Evolutionary conservation across 331 rosid species (phyloP).

Genomic region (Telfairia occidentalis): DNA sequence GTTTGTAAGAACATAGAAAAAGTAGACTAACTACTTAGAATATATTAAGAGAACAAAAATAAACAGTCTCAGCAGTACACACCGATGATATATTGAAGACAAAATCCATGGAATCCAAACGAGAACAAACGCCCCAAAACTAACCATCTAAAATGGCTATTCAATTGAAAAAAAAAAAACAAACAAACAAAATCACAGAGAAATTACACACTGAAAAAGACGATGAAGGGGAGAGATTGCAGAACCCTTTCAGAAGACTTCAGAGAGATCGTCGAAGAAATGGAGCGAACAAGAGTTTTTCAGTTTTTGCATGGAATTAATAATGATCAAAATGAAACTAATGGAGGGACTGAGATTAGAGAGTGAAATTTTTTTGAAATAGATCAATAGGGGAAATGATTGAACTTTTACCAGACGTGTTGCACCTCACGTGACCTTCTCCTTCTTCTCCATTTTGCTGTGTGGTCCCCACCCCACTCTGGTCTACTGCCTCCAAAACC

Average conservation of each 20-base stretch:
- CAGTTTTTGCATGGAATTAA: not conserved
- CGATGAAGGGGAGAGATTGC: not conserved
- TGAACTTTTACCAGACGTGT: conserved; percentile 12
- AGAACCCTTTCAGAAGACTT: not conserved
- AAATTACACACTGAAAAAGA: not conserved
- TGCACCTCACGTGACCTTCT: conserved; percentile 22
- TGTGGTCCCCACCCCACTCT: conserved; percentile 7
- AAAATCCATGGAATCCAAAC: not conserved
- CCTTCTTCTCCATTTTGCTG: not conserved
- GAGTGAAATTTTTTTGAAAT: not conserved
- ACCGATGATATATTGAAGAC: not conserved
- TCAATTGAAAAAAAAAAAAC: not conserved
- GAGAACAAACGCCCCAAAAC: not conserved
- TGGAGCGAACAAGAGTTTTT: not conserved
- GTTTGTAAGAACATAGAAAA: not conserved
- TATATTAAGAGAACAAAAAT: not conserved
- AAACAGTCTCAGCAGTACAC: too few relatives aligned
- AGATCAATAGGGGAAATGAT: not conserved
- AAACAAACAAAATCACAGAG: too few relatives aligned
- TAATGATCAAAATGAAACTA: not conserved
- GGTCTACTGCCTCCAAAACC: too few relatives aligned
- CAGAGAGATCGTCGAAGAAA: not conserved
- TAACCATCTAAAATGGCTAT: not conserved
- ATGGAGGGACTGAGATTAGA: not conserved
- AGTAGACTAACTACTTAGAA: not conserved